These are phyloP conservation scores for Dactylella cylindrospora DNA, from an alignment of 2,329 filamentous ascomycete genomes.

Conservation along the genomic window DNA sequence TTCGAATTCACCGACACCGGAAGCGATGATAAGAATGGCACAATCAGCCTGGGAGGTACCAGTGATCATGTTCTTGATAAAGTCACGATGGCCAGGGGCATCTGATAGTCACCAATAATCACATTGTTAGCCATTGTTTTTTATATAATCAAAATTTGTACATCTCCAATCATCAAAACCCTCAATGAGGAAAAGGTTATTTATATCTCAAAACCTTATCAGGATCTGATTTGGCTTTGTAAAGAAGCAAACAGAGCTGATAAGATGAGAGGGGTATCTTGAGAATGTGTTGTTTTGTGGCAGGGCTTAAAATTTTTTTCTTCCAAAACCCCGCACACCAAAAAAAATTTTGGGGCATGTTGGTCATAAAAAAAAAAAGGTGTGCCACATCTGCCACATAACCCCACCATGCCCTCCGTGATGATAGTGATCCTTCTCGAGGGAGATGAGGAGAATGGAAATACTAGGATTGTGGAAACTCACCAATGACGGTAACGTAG, in stretches of 20 bases:
- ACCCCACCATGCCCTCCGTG: constrained; percentile 18
- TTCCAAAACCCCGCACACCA: constrained; percentile 36
- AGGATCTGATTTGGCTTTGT: too few relatives aligned
- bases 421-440: constrained; percentile 4
- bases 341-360: constrained; percentile 2
- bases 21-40: constrained; percentile 99
- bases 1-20: constrained; percentile 99
- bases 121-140: constrained; percentile 17
- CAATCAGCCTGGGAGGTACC: constrained; percentile 99
- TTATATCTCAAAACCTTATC: constrained; percentile 5
- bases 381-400: too few relatives aligned
- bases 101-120: constrained; percentile 57
- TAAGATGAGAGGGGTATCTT: constrained; percentile 4
- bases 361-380: constrained; percentile 6
- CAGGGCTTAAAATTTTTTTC: constrained; percentile 20
- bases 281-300: constrained; percentile 35
- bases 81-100: constrained; percentile 99
- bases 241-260: too few relatives aligned
- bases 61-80: constrained; percentile 99
- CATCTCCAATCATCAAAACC: too few relatives aligned
- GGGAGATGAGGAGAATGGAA: constrained; percentile 3
- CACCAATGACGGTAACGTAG: constrained; percentile 96
- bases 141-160: background rate
- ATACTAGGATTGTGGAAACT: constrained; percentile 51
- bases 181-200: too few relatives aligned